These are phyloP conservation scores for Geotrichum australiense DNA, from an alignment of 1,139 yeast genomes.

Conservation along the genomic window DNA sequence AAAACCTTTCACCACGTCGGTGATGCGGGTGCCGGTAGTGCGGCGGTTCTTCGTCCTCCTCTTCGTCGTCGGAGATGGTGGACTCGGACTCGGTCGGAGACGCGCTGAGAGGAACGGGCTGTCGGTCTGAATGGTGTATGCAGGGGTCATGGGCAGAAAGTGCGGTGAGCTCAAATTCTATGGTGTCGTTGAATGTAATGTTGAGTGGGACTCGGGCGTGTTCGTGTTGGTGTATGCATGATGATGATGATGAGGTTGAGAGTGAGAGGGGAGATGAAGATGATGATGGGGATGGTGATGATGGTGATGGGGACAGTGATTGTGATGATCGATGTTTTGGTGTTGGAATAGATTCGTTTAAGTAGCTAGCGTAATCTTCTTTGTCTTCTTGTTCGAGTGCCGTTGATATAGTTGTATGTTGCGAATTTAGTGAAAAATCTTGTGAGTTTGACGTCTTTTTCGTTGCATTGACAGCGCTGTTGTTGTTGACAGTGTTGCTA, in stretches of 20 bases:
- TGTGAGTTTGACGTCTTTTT: too few species aligned
- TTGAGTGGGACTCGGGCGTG: not conserved
- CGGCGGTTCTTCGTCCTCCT: conserved; percentile 1
- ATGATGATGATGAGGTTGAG: not conserved
- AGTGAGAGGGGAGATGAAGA: too few species aligned
- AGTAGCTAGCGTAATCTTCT: too few species aligned
- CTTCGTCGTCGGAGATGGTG: conserved; percentile 11
- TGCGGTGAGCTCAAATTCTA: conserved; percentile 2
- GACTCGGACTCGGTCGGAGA: conserved; percentile 13
- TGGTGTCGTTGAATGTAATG: not conserved
- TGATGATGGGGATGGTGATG: too few species aligned
- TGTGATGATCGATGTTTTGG: not conserved
- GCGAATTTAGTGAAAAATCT: too few species aligned
- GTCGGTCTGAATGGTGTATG: not conserved
- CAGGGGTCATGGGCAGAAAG: conserved; percentile 1
- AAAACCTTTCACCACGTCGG: conserved; percentile 7
- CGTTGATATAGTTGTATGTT: too few species aligned
- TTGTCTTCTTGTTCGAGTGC: too few species aligned
- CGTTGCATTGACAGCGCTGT: not conserved
- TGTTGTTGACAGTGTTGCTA: not conserved
- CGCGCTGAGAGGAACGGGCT: not conserved
- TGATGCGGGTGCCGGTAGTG: conserved; percentile 4
- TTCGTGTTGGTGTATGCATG: not conserved
- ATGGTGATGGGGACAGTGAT: not conserved
- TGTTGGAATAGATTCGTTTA: too few species aligned